Conservation (phyloP, 768 basidiomycete species). For the Filobasidium wieringae region DNA sequence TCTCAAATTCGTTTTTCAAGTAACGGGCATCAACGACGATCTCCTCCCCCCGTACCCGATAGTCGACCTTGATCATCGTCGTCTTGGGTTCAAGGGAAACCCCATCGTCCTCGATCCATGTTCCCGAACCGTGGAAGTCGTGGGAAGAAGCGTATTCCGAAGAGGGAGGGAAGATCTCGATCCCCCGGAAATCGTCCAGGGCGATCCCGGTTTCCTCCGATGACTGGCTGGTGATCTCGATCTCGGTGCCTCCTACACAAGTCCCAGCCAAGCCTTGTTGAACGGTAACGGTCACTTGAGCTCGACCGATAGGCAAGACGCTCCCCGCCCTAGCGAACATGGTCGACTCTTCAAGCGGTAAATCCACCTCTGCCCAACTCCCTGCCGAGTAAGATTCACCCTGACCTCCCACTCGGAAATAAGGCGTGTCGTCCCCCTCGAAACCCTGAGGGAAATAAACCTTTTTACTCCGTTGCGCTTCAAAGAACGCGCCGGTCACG, state of each 20-base stretch:
- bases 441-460: slow-evolving; percentile 35
- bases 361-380: slow-evolving; percentile 16
- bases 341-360: slow-evolving; percentile 32
- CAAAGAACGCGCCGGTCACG: slow-evolving; percentile 28
- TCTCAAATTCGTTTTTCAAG: slow-evolving; percentile 23
- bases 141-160: slow-evolving; percentile 4
- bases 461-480: slow-evolving; percentile 21
- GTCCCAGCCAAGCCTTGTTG: slow-evolving; percentile 21
- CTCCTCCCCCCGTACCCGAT: slow-evolving; percentile 14
- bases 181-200: slow-evolving; percentile 37
- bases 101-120: slow-evolving; percentile 39
- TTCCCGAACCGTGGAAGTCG: slow-evolving; percentile 6
- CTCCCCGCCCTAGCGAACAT: slow-evolving; percentile 34
- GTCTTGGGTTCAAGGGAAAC: slow-evolving; percentile 24
- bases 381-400: slow-evolving; percentile 20
- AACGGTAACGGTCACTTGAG: slow-evolving; percentile 31
- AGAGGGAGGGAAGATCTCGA: slow-evolving; percentile 33
- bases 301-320: slow-evolving; percentile 34
- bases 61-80: slow-evolving; percentile 22
- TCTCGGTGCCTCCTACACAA: slow-evolving; percentile 28
- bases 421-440: slow-evolving; percentile 21
- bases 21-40: slow-evolving; percentile 23
- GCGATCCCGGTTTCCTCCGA: slow-evolving; percentile 25
- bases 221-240: slow-evolving; percentile 10
- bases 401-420: slow-evolving; percentile 25